phyloP scores from a whole-genome alignment of 345 rosid species.

The Leavenworthia alabamica region DNA sequence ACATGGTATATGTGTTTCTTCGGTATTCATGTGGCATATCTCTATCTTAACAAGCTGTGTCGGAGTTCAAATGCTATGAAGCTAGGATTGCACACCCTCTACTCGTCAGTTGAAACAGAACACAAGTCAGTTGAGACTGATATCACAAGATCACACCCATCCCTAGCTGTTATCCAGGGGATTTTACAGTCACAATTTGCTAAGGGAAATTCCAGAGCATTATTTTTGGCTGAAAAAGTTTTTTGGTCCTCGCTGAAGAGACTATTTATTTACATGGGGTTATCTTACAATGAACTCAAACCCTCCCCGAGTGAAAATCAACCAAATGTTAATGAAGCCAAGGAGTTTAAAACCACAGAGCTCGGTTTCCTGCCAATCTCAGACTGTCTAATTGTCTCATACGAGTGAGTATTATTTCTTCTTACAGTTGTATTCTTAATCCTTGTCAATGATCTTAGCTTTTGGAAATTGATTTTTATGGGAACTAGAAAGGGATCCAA shows the following conservation, averaged over 20 bases:
- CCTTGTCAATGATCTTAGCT: neutral
- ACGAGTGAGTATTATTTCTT: constrained; percentile 42
- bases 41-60: constrained; percentile 41
- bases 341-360: constrained; percentile 8
- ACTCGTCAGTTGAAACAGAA: constrained; percentile 33
- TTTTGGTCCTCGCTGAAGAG: constrained; percentile 51
- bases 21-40: constrained; percentile 43
- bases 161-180: constrained; percentile 38
- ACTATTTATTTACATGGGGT: constrained; percentile 42
- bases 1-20: constrained; percentile 58
- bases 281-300: constrained; percentile 39
- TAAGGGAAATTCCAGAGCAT: constrained; percentile 32
- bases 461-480: neutral
- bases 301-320: constrained; percentile 25
- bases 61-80: constrained; percentile 37
- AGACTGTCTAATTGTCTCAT: constrained; percentile 45
- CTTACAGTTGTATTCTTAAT: neutral
- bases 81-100: constrained; percentile 41
- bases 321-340: constrained; percentile 21
- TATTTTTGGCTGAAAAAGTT: constrained; percentile 44
- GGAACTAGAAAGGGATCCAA: neutral
- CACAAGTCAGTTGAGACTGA: constrained; percentile 30
- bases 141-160: constrained; percentile 45
- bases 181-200: constrained; percentile 38
- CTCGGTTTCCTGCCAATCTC: constrained; percentile 32